Base-by-base conservation (phyloP, 208 protist genomes). In the Wallacemonas sp. region DNA sequence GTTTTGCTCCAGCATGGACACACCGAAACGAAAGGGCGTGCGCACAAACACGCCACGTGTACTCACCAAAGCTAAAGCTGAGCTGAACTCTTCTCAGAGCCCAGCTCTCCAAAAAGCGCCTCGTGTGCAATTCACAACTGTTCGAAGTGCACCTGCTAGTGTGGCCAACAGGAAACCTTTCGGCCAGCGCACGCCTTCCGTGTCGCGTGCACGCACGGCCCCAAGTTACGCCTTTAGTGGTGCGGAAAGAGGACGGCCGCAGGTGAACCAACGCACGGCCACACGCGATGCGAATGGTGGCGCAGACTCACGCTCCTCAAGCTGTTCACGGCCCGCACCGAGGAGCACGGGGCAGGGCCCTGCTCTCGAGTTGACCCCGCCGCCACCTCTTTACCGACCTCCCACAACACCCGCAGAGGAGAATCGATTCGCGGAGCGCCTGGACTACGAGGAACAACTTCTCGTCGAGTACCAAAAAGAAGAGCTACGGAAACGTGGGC, bases 371-470 rank as follows among this genome's bases (percentile, higher is more conserved):
- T 5, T 55, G 9, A 14, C 47, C 6, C 51, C 51, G 31, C 51
- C 51, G 31, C 51, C 51, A 9, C 51, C 51, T 2, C 51, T 58
- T 31, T 39, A 41, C 17, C 51, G 51, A 12, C 51, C 51, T 24
- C 51, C 51, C 15, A 39, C 51, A 11, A 58, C 51, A 21, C 36
- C 51, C 28, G 51, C 51, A 6, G 51, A 58, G 51, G 51, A 26
- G 12, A 38, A 58, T n/a, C 24, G 27, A 0, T 58, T 58, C 41
- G 51, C 41, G 9, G 51, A 58, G 19, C 51, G 51, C 8, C 4
- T 58, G 28, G 28, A 58, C 30, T 58, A 58, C 51, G 51, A 58
- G 30, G 30, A 58, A 19, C 26, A 58, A 31, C 51, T 58, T 3
- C 17, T 58, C n/a, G 51, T 33, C 30, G 51, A 26, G n/a, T 58